Conservation (phyloP, 164 flowering plant genomes). For the Piper longum region DNA sequence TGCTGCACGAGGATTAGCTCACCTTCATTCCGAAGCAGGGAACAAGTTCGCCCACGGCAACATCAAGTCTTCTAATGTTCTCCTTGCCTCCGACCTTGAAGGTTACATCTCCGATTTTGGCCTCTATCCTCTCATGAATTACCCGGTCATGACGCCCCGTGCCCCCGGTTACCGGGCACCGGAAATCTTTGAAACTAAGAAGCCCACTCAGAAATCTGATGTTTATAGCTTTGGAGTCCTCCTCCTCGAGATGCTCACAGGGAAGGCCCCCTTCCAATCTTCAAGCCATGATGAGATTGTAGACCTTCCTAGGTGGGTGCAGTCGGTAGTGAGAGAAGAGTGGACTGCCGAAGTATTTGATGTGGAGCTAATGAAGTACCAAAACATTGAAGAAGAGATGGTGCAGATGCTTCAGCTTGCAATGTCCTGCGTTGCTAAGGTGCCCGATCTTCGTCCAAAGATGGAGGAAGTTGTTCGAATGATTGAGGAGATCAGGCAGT, state of each 20-base stretch:
- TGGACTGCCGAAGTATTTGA: constrained; percentile 98
- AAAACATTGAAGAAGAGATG: constrained; percentile 80
- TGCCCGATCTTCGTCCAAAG: constrained; percentile 71
- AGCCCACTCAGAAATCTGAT: constrained; percentile 61
- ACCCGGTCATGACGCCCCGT: constrained; percentile 25
- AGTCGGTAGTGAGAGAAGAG: constrained; percentile 83
- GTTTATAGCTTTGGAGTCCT: constrained; percentile 79
- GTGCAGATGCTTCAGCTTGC: constrained; percentile 79
- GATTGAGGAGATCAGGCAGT: constrained; percentile 51
- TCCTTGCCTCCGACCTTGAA: constrained; percentile 44
- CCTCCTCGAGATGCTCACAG: constrained; percentile 75
- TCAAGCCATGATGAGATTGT: constrained; percentile 41
- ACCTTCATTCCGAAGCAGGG: constrained; percentile 39
- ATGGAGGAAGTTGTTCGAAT: constrained; percentile 47
- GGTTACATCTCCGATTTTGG: constrained; percentile 82
- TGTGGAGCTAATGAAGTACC: constrained; percentile 56
- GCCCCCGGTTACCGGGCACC: constrained; percentile 71
- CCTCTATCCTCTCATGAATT: constrained; percentile 44
- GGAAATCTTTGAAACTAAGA: constrained; percentile 57
- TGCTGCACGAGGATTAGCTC: constrained; percentile 69
- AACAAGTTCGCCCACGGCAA: constrained; percentile 81
- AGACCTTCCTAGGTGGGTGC: constrained; percentile 81
- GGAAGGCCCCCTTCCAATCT: constrained; percentile 56
- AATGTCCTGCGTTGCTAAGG: constrained; percentile 47
- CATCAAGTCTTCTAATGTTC: constrained; percentile 71